These are phyloP conservation scores for Fusarium pseudograminearum DNA, from an alignment of 2,329 filamentous ascomycete species.

Conservation along the genomic window DNA sequence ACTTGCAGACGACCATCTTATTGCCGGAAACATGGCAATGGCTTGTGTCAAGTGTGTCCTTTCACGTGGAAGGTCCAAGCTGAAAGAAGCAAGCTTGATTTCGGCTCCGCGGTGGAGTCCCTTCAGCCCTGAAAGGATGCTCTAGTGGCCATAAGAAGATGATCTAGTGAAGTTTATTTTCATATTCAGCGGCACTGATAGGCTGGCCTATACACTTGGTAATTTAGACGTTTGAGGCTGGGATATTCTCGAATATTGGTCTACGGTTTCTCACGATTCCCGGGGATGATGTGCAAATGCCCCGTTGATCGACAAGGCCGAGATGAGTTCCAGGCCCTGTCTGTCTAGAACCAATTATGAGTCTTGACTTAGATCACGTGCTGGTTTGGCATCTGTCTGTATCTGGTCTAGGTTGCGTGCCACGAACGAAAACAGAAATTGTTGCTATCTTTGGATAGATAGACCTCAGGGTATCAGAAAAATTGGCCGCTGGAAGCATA, in stretches of 20 bases:
- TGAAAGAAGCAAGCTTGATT: background rate
- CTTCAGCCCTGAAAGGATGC: slow-evolving; percentile 19
- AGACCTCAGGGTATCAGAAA: too few relatives aligned
- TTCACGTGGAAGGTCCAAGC: background rate
- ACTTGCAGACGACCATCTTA: background rate
- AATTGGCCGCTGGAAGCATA: too few relatives aligned
- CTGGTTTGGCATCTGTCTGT: fast-evolving
- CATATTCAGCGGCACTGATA: background rate
- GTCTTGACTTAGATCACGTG: background rate
- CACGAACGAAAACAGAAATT: background rate
- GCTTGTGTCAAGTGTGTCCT: background rate
- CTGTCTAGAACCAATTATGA: fast-evolving
- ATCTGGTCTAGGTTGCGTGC: background rate
- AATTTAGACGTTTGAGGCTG: background rate
- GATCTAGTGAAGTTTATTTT: slow-evolving; percentile 17
- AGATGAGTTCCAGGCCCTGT: background rate
- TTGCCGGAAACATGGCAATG: slow-evolving; percentile 17
- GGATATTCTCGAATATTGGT: background rate
- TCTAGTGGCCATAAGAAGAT: slow-evolving; percentile 16
- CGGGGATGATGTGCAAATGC: background rate
- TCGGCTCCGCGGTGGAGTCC: slow-evolving; percentile 38
- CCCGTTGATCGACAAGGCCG: slow-evolving; percentile 2
- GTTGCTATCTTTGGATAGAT: too few relatives aligned
- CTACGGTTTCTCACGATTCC: background rate
- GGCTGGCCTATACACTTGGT: background rate